phyloP scores from a whole-genome alignment of 2,329 filamentous ascomycete species.

The Fusarium subtropicale region DNA sequence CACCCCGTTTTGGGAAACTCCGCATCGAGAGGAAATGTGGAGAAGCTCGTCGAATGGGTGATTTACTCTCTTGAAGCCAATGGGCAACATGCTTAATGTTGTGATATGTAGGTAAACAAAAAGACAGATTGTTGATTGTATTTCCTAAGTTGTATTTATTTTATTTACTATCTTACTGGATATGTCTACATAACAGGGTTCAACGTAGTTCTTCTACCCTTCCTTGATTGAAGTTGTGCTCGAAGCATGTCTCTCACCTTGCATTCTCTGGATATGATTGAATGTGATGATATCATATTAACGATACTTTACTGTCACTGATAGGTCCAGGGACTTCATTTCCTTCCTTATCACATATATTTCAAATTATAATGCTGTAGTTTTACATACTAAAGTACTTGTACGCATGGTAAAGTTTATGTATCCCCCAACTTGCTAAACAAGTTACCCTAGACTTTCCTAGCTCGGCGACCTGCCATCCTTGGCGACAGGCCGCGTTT shows the following conservation, averaged over 20 bases:
- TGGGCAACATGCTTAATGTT: not conserved
- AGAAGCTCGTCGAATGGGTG: not conserved
- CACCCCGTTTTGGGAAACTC: conserved; percentile 45
- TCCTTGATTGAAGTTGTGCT: not conserved
- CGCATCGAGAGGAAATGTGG: conserved; percentile 35
- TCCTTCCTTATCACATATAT: not conserved
- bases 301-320: not conserved
- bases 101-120: not conserved
- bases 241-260: no score
- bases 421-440: not conserved
- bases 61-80: not conserved
- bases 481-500: conserved; percentile 8
- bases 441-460: conserved; percentile 30
- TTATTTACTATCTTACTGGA: not conserved
- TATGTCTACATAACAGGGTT: not conserved
- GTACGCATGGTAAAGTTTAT: not conserved
- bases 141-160: not conserved
- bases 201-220: no score
- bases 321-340: no score
- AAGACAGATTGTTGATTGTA: not conserved
- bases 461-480: conserved; percentile 5
- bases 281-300: not conserved
- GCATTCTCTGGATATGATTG: not conserved
- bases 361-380: not conserved
- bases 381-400: not conserved